These are phyloP conservation scores for Polytolypa hystricis DNA, from an alignment of 2,329 filamentous ascomycete genomes.

Conservation along the genomic window DNA sequence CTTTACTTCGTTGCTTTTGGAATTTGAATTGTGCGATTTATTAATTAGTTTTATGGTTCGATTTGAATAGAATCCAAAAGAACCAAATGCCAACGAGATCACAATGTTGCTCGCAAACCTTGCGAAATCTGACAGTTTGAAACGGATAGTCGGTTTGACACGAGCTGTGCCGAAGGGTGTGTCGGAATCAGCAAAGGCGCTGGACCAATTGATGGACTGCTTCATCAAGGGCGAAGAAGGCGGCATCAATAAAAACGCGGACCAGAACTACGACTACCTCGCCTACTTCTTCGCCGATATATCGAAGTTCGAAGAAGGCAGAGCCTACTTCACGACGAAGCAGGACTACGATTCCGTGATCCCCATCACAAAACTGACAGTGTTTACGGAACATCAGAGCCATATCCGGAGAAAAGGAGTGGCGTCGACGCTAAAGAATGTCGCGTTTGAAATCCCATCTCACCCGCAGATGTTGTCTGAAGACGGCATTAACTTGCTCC, in stretches of 20 bases:
- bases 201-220: conserved; percentile 88
- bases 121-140: conserved; percentile 65
- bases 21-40: conserved; percentile 1
- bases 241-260: conserved; percentile 59
- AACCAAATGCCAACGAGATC: conserved; percentile 71
- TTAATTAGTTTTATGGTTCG: not conserved
- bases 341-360: conserved; percentile 72
- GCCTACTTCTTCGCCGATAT: conserved; percentile 91
- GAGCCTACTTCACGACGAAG: conserved; percentile 60
- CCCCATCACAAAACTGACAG: conserved; percentile 83
- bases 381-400: conserved; percentile 86
- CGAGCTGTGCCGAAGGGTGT: conserved; percentile 59
- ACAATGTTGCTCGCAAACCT: conserved; percentile 92
- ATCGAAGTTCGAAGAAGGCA: conserved; percentile 65
- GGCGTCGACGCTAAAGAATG: conserved; percentile 91
- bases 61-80: conserved; percentile 39
- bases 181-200: conserved; percentile 57
- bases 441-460: conserved; percentile 66
- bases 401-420: conserved; percentile 81
- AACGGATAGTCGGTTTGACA: conserved; percentile 56
- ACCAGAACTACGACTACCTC: conserved; percentile 69
- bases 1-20: conserved; percentile 1
- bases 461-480: conserved; percentile 62
- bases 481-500: conserved; percentile 66
- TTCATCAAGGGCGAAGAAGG: conserved; percentile 87